Evolutionary conservation across 2,329 filamentous ascomycete species (phyloP), one percentile per base, ranked within the genome.

Genomic region (Pyrenochaeta sp.): DNA sequence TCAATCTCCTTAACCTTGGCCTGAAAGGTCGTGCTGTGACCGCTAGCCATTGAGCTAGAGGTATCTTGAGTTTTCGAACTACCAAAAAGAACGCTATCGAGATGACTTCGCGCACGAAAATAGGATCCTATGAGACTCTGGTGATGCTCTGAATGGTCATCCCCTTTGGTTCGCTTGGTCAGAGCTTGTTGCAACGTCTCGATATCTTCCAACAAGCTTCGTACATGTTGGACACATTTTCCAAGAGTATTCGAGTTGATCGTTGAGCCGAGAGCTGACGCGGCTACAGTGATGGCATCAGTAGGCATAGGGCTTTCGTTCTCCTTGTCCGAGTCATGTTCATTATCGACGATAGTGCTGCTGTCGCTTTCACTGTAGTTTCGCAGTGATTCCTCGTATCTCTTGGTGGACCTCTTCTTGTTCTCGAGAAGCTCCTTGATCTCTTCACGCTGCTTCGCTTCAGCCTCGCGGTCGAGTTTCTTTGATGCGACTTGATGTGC

Each of bases 151-250:
- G 69, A 66, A 39, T 68, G 56, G 40, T 72, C 77, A 30, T 79
- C 70, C 5, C 80, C 80, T 42, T 76, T 68, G 28, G 77, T 74
- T 51, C 79, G 74, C 57, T 76, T 72, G 28, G 72, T 68, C 49
- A 82, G 75, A 15, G 54, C 65, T 27, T 66, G 46, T 22, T 73
- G 68, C 22, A 73, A 24, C 1, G 45, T 61, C 27, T 71, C 64
- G 12, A 73, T 67, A 45, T 70, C 56, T 49, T 62, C 47, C 15
- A 74, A 32, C 4, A 74, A 52, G 30, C 30, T 62, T 13, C 57
- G 62, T 10, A 74, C 53, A 52, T 73, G 68, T n/a, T 67, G 43
- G 1, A 69, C 64, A 15, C 71, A 74, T 48, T 59, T 59, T n/a
- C 51, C 63, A 10, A 74, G 59, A 9, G 59, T 65, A 22, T 68